Evolutionary conservation across 23 red algal genomes (phyloP).

Genomic region (Gracilaria gracilis): DNA sequence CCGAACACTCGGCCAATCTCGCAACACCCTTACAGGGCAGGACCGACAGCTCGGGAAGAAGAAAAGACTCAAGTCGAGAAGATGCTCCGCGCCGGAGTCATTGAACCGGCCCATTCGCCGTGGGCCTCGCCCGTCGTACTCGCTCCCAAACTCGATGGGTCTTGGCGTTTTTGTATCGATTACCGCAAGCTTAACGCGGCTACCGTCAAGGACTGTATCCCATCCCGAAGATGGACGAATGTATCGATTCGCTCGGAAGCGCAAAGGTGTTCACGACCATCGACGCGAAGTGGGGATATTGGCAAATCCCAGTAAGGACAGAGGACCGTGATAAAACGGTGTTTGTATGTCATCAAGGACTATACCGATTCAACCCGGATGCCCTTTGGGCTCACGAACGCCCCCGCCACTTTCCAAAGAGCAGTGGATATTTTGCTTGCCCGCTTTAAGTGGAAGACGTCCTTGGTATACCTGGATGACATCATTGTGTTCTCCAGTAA

Average conservation of each 20-base stretch:
- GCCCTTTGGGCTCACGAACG: neutral
- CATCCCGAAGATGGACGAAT: neutral
- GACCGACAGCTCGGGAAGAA: neutral
- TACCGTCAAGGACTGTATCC: neutral
- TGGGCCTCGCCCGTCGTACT: slow-evolving; percentile 23
- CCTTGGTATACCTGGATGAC: neutral
- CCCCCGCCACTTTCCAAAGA: neutral
- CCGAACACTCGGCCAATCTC: neutral
- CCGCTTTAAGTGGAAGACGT: neutral
- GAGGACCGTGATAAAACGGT: neutral
- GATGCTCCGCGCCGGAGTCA: neutral
- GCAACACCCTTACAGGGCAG: slow-evolving; percentile 21
- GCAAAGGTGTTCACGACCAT: no score
- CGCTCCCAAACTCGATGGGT: slow-evolving; percentile 6
- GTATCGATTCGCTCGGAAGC: no score
- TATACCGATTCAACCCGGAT: neutral
- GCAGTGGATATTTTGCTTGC: neutral
- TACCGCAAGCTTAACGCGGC: slow-evolving; percentile 23
- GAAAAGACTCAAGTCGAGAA: neutral
- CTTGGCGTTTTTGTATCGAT: neutral
- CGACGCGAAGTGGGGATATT: no score
- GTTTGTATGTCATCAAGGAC: neutral
- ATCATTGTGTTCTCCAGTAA: neutral
- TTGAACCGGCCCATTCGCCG: neutral
- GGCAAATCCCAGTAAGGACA: no score